Evolutionary conservation across 441 rosid genomes (phyloP).

Genomic region (Euphorbia corollata): DNA sequence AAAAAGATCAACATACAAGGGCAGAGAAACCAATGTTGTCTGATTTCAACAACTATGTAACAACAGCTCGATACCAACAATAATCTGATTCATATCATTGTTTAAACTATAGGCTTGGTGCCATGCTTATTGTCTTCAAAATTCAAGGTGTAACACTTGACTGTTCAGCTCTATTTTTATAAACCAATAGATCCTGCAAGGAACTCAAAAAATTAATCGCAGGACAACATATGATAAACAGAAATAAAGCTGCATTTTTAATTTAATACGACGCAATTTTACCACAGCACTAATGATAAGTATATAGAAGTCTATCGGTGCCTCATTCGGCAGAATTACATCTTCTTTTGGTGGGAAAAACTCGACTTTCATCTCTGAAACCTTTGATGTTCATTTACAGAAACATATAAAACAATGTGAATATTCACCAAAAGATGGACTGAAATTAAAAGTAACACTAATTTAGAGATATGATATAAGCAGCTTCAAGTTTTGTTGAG

Average conservation of each 20-base stretch:
- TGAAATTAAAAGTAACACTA: too few species aligned
- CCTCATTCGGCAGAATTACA: too few species aligned
- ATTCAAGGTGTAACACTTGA: slow-evolving; percentile 31
- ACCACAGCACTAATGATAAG: too few species aligned
- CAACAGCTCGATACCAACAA: slow-evolving; percentile 53
- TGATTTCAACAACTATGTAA: slow-evolving; percentile 38
- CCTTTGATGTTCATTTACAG: too few species aligned
- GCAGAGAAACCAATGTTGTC: slow-evolving; percentile 25
- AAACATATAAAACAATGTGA: too few species aligned
- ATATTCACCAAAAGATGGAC: too few species aligned
- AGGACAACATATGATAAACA: background rate
- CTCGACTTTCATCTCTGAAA: too few species aligned
- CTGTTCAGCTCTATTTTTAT: slow-evolving; percentile 47
- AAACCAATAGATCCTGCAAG: slow-evolving; percentile 56
- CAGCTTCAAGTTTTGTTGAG: slow-evolving; percentile 68
- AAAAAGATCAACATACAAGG: slow-evolving; percentile 32
- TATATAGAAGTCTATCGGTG: too few species aligned
- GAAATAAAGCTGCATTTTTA: background rate
- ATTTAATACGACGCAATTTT: too few species aligned
- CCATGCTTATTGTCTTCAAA: background rate
- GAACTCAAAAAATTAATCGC: slow-evolving; percentile 13
- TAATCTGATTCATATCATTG: background rate
- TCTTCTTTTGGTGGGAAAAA: too few species aligned
- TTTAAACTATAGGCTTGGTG: background rate
- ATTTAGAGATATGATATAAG: too few species aligned